Percentiles rank a stretch among this genome's conserved stretches.
Evolutionary conservation across 2,329 filamentous ascomycete species (phyloP).

Genomic region (Aspergillus sergii): DNA sequence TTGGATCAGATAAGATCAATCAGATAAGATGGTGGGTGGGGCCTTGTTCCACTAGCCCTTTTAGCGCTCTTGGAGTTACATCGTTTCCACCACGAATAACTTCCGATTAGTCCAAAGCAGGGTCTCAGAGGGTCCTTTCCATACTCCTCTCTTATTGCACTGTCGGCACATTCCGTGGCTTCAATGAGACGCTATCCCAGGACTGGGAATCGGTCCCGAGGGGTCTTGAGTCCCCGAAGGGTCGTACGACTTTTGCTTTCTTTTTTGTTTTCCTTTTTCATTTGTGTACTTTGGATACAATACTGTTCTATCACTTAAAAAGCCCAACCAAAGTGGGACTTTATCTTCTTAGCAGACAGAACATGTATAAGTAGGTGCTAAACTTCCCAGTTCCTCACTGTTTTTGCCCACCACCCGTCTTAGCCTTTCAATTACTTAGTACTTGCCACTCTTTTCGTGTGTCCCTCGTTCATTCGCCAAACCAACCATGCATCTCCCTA

Average conservation of each 20-base stretch:
- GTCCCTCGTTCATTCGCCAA: not conserved
- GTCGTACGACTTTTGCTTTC: constrained; percentile 1
- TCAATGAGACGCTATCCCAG: not conserved
- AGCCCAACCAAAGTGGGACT: too few relatives aligned
- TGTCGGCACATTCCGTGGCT: not conserved
- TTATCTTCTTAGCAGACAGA: not conserved
- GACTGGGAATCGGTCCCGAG: not conserved
- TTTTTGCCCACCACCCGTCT: not conserved
- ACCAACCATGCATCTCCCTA: constrained; percentile 1
- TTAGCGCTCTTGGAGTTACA: constrained; percentile 2
- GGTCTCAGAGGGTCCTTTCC: not conserved
- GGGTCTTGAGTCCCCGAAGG: not conserved
- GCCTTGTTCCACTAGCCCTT: not conserved
- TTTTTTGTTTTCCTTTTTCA: not conserved
- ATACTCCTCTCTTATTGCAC: not conserved
- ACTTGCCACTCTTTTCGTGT: not conserved
- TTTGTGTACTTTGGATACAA: not conserved
- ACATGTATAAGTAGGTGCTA: not conserved
- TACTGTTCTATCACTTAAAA: not conserved
- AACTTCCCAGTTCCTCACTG: not conserved
- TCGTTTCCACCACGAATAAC: not conserved
- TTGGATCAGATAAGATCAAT: constrained; percentile 15
- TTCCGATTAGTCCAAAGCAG: not conserved
- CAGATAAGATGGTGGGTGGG: constrained; percentile 10
- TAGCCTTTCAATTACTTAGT: not conserved